Conservation (phyloP, 116 monocot species). For the Zostera marina region DNA sequence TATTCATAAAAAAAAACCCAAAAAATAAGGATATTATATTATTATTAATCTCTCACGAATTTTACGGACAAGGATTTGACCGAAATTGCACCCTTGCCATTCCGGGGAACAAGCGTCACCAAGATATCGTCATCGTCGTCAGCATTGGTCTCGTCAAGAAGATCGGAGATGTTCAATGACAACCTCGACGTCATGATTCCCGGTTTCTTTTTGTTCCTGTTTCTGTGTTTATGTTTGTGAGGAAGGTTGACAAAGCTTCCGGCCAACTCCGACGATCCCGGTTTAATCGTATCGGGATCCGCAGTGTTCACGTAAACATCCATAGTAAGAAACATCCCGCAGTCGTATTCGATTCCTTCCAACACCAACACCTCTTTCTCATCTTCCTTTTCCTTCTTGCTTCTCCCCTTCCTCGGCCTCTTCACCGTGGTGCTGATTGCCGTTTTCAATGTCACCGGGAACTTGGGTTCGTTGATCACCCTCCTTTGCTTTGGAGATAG, state of each 20-base stretch:
- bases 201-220: neutral
- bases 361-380: slow-evolving; percentile 15
- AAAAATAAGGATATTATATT: no score
- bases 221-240: slow-evolving; percentile 1
- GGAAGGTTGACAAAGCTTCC: slow-evolving; percentile 15
- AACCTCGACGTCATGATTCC: neutral
- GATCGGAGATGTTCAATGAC: slow-evolving; percentile 4
- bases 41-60: neutral
- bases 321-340: neutral
- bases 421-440: slow-evolving; percentile 12
- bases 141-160: slow-evolving; percentile 7
- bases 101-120: slow-evolving; percentile 12
- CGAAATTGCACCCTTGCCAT: neutral
- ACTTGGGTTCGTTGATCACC: slow-evolving; percentile 1
- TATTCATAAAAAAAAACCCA: no score
- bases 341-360: slow-evolving; percentile 7
- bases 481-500: neutral
- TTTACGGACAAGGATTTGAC: neutral
- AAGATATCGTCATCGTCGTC: slow-evolving; percentile 12
- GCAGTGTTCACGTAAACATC: slow-evolving; percentile 14
- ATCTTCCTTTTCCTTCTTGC: slow-evolving; percentile 9
- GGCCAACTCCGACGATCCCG: slow-evolving; percentile 11
- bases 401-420: slow-evolving; percentile 11
- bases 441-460: slow-evolving; percentile 8
- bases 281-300: neutral